These are phyloP conservation scores for Pontederia crassipes DNA, from an alignment of 176 grass and related monocot genomes.

Conservation along the genomic window DNA sequence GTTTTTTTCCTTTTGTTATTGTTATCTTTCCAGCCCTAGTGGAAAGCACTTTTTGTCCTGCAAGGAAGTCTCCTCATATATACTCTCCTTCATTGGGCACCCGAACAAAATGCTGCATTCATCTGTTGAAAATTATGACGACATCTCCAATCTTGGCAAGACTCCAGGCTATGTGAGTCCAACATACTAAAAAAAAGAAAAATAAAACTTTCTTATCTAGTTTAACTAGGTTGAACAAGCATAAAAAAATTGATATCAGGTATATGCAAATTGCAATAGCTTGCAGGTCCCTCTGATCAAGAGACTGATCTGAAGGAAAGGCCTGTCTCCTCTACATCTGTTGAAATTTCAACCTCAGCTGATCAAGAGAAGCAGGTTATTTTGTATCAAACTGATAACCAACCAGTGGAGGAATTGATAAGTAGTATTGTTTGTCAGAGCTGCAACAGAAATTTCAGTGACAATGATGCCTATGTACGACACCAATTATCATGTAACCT, in stretches of 20 bases:
- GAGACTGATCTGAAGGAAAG: slow-evolving; percentile 24
- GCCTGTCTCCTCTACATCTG: slow-evolving; percentile 17
- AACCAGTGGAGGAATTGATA: slow-evolving; percentile 9
- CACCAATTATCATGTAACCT: slow-evolving; percentile 52
- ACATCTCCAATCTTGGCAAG: slow-evolving; percentile 18
- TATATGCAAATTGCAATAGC: slow-evolving; percentile 20
- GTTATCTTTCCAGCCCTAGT: slow-evolving; percentile 56
- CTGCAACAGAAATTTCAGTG: slow-evolving; percentile 48
- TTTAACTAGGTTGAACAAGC: slow-evolving; percentile 26
- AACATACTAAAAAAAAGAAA: background rate
- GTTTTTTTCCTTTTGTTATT: slow-evolving; percentile 8
- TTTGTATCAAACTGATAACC: slow-evolving; percentile 17
- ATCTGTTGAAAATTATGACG: slow-evolving; percentile 29
- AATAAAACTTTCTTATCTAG: background rate
- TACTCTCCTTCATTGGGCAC: slow-evolving; percentile 82
- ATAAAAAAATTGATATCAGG: slow-evolving; percentile 13
- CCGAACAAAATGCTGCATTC: slow-evolving; percentile 25
- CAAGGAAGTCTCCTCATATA: slow-evolving; percentile 74
- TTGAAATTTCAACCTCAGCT: slow-evolving; percentile 15
- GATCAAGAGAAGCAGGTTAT: slow-evolving; percentile 32
- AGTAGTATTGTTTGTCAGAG: slow-evolving; percentile 33
- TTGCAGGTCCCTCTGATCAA: slow-evolving; percentile 32
- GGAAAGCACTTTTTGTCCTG: slow-evolving; percentile 65
- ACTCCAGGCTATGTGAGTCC: slow-evolving; percentile 55
- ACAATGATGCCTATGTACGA: slow-evolving; percentile 40